Percentiles rank a stretch among this genome's conserved stretches.
Evolutionary conservation across 2,329 filamentous ascomycete genomes (phyloP).

Genomic region (Xylariomycetidae sp.): DNA sequence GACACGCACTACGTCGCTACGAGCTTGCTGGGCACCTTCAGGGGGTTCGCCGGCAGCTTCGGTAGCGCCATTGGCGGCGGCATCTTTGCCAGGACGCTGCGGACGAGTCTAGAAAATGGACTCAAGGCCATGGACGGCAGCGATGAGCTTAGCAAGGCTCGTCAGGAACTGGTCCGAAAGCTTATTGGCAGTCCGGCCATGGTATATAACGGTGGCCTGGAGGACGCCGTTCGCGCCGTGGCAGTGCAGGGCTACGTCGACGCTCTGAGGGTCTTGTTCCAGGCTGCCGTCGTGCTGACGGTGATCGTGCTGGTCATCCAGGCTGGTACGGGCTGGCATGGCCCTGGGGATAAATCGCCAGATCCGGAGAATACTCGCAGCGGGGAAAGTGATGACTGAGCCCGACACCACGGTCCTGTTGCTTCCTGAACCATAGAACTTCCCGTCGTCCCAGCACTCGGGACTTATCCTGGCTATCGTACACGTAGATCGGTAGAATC

Average conservation of each 20-base stretch:
- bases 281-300: slow-evolving; percentile 37
- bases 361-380: slow-evolving; percentile 36
- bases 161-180: slow-evolving; percentile 37
- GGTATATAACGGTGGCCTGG: slow-evolving; percentile 38
- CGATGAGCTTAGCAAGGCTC: slow-evolving; percentile 20
- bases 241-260: slow-evolving; percentile 42
- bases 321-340: slow-evolving; percentile 45
- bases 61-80: slow-evolving; percentile 75
- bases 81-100: slow-evolving; percentile 60
- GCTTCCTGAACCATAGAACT: too few species aligned
- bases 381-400: slow-evolving; percentile 1
- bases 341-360: slow-evolving; percentile 40
- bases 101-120: slow-evolving; percentile 45
- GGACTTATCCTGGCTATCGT: too few species aligned
- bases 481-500: too few species aligned
- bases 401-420: too few species aligned
- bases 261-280: slow-evolving; percentile 41
- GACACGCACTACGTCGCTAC: slow-evolving; percentile 69
- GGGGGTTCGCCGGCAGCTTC: slow-evolving; percentile 76
- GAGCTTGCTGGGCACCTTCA: slow-evolving; percentile 70
- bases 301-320: slow-evolving; percentile 41
- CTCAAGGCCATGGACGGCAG: slow-evolving; percentile 45
- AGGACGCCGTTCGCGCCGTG: slow-evolving; percentile 33
- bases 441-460: too few species aligned
- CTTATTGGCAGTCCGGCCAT: slow-evolving; percentile 46